Conservation (phyloP, 2,329 filamentous ascomycete genomes). For the Mycosphaerelloides madeirae region DNA sequence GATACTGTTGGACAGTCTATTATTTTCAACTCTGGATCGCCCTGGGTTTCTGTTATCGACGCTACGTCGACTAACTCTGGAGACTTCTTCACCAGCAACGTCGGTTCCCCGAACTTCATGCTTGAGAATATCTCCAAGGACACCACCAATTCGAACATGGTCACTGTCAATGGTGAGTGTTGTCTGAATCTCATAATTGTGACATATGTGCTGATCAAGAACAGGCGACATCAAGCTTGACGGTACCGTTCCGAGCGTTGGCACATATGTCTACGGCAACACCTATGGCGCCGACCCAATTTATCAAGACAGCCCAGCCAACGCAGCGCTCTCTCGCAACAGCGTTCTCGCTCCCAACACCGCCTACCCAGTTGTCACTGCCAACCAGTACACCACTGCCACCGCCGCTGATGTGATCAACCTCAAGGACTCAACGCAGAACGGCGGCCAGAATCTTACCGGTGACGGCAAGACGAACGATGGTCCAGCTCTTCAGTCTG, state of each 20-base stretch:
- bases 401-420: constrained; percentile 12
- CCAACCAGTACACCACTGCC: constrained; percentile 7
- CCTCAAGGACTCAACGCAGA: constrained; percentile 9
- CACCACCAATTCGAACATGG: constrained; percentile 6
- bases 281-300: constrained; percentile 13
- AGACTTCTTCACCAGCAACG: constrained; percentile 11
- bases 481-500: constrained; percentile 21
- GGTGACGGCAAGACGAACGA: constrained; percentile 36
- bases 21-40: constrained; percentile 8
- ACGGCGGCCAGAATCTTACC: constrained; percentile 20
- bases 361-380: constrained; percentile 4
- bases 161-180: constrained; percentile 4
- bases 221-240: constrained; percentile 5
- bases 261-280: constrained; percentile 16
- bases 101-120: constrained; percentile 14
- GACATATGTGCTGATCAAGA: no score
- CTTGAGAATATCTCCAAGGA: constrained; percentile 12
- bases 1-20: constrained; percentile 6
- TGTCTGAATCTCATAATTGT: no score
- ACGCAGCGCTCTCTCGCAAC: background rate
- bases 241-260: background rate
- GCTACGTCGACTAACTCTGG: constrained; percentile 9
- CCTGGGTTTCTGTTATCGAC: constrained; percentile 15
- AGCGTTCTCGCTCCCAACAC: constrained; percentile 1
- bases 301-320: constrained; percentile 9